Percentiles rank a stretch among this genome's conserved stretches.
Conservation (phyloP, 2,329 filamentous ascomycete genomes). For the Claviceps sp. region DNA sequence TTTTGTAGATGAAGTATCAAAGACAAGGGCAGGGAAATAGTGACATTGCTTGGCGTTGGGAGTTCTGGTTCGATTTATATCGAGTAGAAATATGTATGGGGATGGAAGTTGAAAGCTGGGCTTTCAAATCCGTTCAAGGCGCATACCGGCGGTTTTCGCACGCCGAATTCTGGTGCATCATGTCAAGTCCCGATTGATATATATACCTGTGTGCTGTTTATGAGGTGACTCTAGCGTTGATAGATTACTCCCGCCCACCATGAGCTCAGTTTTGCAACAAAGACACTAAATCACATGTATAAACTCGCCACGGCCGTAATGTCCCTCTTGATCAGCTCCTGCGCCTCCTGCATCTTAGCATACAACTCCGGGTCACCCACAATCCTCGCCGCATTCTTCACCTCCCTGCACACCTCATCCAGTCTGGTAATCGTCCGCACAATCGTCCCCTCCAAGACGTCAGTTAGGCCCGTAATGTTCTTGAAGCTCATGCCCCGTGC, state of each 20-base stretch:
- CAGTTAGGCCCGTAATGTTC: conserved; percentile 89
- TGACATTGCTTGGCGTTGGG: conserved; percentile 8
- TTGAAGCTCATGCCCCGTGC: conserved; percentile 96
- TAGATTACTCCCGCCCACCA: background rate
- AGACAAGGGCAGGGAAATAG: background rate
- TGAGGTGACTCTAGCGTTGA: too few species aligned
- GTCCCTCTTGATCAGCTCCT: conserved; percentile 95
- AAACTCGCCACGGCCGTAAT: conserved; percentile 81
- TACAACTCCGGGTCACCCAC: conserved; percentile 90
- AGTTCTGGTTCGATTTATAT: background rate
- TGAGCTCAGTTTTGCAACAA: background rate
- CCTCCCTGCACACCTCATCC: conserved; percentile 92
- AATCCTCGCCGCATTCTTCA: conserved; percentile 91
- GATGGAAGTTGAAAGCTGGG: too few species aligned
- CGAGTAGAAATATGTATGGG: background rate
- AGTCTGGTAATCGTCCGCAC: conserved; percentile 86
- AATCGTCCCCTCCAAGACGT: conserved; percentile 94
- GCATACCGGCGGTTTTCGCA: too few species aligned
- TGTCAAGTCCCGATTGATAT: too few species aligned
- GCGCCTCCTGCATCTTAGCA: conserved; percentile 91
- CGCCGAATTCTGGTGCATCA: too few species aligned
- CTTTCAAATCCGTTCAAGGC: too few species aligned
- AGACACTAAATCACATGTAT: conserved; percentile 54
- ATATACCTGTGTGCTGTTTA: too few species aligned
- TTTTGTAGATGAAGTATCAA: background rate